Percentiles rank a stretch among this genome's conserved stretches.
These are phyloP conservation scores for Monosporascus sp. DNA, from an alignment of 2,329 filamentous ascomycete genomes.

Conservation along the genomic window DNA sequence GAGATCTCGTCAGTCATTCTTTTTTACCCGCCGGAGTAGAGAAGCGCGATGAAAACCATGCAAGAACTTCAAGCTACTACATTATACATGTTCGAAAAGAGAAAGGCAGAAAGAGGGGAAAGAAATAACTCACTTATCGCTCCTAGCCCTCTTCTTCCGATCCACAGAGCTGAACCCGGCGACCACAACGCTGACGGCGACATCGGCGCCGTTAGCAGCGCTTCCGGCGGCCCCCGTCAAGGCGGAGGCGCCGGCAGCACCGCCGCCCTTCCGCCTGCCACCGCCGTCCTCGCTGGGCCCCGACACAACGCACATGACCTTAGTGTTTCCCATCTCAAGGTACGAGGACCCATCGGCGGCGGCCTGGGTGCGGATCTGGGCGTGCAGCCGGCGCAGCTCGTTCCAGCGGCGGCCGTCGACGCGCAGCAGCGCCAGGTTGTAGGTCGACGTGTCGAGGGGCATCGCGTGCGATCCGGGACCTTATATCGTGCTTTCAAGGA, in stretches of 20 bases:
- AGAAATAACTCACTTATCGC: conserved; percentile 63
- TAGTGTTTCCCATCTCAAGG: conserved; percentile 95
- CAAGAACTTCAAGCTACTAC: not conserved
- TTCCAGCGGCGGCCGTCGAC: conserved; percentile 92
- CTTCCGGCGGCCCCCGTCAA: conserved; percentile 13
- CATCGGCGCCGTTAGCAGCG: conserved; percentile 50
- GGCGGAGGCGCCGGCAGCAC: conserved; percentile 1
- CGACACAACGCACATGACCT: conserved; percentile 86
- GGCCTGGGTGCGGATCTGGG: conserved; percentile 86
- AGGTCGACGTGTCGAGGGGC: conserved; percentile 93
- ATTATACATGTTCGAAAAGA: conserved; percentile 1
- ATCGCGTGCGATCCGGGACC: conserved; percentile 40
- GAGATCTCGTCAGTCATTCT: too few relatives aligned
- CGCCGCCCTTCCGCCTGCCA: conserved; percentile 31
- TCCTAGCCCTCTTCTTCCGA: conserved; percentile 67
- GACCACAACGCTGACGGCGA: conserved; percentile 77
- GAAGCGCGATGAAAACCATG: too few relatives aligned
- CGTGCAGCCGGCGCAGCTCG: conserved; percentile 82
- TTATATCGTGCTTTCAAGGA: too few relatives aligned
- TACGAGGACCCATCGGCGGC: conserved; percentile 90
- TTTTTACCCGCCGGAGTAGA: too few relatives aligned
- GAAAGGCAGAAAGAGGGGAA: conserved; percentile 2
- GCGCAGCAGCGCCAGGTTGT: conserved; percentile 77
- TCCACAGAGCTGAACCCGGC: conserved; percentile 87
- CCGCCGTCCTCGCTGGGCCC: conserved; percentile 67